These are phyloP conservation scores for Fragilaria crotonensis DNA, from an alignment of 108 stramenopile species.

Conservation along the genomic window DNA sequence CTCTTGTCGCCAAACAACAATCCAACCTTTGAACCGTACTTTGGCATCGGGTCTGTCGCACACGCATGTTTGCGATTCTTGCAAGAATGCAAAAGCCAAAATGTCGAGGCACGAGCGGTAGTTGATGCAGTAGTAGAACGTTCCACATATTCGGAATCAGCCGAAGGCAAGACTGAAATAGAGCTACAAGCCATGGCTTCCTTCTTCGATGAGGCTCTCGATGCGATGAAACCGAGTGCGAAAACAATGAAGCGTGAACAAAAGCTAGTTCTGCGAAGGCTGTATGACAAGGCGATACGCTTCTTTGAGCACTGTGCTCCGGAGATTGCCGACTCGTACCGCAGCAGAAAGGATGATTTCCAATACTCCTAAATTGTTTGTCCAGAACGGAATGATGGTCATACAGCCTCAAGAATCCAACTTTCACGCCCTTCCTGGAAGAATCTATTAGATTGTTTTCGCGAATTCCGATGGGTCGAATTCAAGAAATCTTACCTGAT, in stretches of 20 bases:
- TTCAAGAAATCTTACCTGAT: no score
- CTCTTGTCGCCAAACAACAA: slow-evolving; percentile 37
- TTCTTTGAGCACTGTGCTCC: slow-evolving; percentile 26
- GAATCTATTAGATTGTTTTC: no score
- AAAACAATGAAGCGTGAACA: slow-evolving; percentile 7
- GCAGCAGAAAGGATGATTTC: not conserved
- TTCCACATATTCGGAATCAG: slow-evolving; percentile 25
- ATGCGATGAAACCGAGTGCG: slow-evolving; percentile 18
- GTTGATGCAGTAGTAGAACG: slow-evolving; percentile 47
- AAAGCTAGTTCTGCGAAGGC: slow-evolving; percentile 16
- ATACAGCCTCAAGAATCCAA: no score
- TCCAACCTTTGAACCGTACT: slow-evolving; percentile 6
- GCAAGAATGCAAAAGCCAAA: slow-evolving; percentile 16
- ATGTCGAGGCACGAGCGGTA: slow-evolving; percentile 29
- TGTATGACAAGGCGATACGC: slow-evolving; percentile 50
- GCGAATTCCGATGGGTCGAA: no score
- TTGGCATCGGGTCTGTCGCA: slow-evolving; percentile 26
- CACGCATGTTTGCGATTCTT: slow-evolving; percentile 37
- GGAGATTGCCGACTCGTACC: not conserved
- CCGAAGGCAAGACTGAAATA: slow-evolving; percentile 20
- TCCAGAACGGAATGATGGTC: no score
- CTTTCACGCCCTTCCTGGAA: no score
- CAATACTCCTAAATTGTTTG: no score
- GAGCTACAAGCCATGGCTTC: slow-evolving; percentile 28
- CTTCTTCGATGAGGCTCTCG: slow-evolving; percentile 43